Base-by-base conservation (phyloP, 1,284 basidiomycete species). In the Ganoderma leucocontextum region DNA sequence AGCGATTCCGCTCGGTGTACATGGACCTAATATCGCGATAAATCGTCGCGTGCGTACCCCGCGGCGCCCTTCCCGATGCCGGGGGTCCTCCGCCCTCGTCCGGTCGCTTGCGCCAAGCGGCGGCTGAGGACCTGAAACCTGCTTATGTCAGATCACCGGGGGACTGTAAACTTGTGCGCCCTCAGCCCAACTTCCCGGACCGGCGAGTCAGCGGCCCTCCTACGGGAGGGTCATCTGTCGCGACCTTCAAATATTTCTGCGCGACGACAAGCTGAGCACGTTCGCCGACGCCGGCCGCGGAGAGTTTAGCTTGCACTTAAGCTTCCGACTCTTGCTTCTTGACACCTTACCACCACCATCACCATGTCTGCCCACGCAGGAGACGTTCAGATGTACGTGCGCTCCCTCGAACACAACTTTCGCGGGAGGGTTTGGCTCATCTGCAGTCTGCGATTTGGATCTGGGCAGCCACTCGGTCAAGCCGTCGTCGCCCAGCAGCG, bases 381-480 rank as follows among this genome's bases (percentile, higher is more conserved):
- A 63, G 69, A 67, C 64, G 72, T 73, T 59, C 63, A 73, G 65
- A 73, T 73, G 72, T 73, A 42, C 53, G 72, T 67, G 15, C 17
- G 22, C 33, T 10, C 33, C 9, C 10, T 19, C 6, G 15, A 19
- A n/a, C 19, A 10, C 4, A 19, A 4, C 41, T 38, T 17, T 25
- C n/a, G 41, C 65, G 39, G 55, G 35, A 47, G 73, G 61, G 69
- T 35, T 13, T 25, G 2, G 44, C 60, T 68, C 29, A 55, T 8
- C 3, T 29, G 15, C 22, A 15, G 4, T 10, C 25, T 19, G 10
- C 47, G 19, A 33, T n/a, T 52, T 29, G 65, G 19, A 25, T 22
- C 47, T 25, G 64, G 63, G 38, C 65, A 87, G 85, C 66, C 85
- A 87, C 63, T 73, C 81, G 36, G 69, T 86, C 55, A 75, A 81